Percentiles rank a stretch among this genome's conserved stretches.
Conservation (phyloP, 257 asterid species). For the Capsicum chinense region DNA sequence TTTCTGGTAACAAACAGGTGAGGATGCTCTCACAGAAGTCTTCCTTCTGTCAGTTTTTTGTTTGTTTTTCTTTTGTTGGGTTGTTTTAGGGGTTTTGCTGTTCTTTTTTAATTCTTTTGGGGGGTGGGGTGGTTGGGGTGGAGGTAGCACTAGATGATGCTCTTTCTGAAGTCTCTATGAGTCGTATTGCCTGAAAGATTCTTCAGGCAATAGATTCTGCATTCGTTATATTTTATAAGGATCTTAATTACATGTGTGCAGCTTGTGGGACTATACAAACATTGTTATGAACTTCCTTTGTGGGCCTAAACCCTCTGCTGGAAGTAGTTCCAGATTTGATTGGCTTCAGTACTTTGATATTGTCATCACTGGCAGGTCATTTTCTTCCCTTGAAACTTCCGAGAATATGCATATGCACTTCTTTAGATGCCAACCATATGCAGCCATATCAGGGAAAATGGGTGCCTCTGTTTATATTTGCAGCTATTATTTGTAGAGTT, state of each 20-base stretch:
- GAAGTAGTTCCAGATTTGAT: slow-evolving; percentile 59
- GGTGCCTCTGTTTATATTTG: background rate
- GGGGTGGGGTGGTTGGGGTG: background rate
- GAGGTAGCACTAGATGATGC: background rate
- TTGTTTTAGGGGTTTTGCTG: background rate
- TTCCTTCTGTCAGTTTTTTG: background rate
- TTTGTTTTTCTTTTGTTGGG: background rate
- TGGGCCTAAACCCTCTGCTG: slow-evolving; percentile 57
- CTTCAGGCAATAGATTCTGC: background rate
- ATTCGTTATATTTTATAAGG: slow-evolving; percentile 27
- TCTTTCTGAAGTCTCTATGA: background rate
- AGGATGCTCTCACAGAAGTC: slow-evolving; percentile 11
- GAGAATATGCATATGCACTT: background rate
- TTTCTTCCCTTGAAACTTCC: slow-evolving; percentile 35
- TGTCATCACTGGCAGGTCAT: slow-evolving; percentile 94
- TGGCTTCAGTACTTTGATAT: slow-evolving; percentile 91
- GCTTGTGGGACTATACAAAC: slow-evolving; percentile 97
- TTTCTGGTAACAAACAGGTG: slow-evolving; percentile 99
- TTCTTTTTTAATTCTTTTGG: background rate
- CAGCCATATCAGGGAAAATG: background rate
- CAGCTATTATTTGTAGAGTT: slow-evolving; percentile 10
- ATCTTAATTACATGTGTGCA: slow-evolving; percentile 51
- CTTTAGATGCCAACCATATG: background rate
- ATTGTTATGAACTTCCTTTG: slow-evolving; percentile 96
- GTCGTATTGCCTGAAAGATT: background rate